Conservation (phyloP, 345 rosid genomes). For the Brassica nigra region DNA sequence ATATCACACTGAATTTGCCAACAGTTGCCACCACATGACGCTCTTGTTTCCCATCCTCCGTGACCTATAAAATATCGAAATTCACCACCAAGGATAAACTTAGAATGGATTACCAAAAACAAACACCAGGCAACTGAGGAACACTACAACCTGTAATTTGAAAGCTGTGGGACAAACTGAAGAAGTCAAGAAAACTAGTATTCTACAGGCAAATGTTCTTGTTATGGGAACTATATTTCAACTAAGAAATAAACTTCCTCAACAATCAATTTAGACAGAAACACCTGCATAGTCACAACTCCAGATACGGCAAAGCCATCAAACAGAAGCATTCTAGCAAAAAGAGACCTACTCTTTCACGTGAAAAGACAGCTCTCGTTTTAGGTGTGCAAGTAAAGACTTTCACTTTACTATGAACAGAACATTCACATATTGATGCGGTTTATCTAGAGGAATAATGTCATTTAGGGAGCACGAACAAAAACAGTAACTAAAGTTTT, state of each 20-base stretch:
- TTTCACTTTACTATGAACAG: conserved; percentile 3
- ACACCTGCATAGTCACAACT: neutral
- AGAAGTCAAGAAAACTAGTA: neutral
- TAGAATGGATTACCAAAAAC: neutral
- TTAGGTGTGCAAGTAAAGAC: neutral
- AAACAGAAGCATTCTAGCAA: neutral
- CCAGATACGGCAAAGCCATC: neutral
- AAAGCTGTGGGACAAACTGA: neutral
- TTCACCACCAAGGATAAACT: neutral
- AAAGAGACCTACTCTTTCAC: neutral
- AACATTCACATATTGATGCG: neutral
- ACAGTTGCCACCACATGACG: conserved; percentile 96
- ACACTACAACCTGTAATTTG: neutral
- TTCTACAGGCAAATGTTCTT: neutral
- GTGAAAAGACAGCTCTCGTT: neutral
- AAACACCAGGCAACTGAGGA: conserved; percentile 8
- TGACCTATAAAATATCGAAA: conserved; percentile 50
- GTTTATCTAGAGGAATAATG: neutral
- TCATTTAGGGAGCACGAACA: neutral
- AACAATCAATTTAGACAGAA: neutral
- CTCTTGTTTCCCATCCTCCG: conserved; percentile 81
- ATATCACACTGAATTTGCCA: conserved; percentile 93
- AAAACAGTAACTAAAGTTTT: conserved; percentile 15
- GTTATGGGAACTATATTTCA: neutral
- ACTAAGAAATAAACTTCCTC: conserved; percentile 10